These are phyloP conservation scores for Populus tomentosa DNA, from an alignment of 441 rosid species.

Conservation along the genomic window DNA sequence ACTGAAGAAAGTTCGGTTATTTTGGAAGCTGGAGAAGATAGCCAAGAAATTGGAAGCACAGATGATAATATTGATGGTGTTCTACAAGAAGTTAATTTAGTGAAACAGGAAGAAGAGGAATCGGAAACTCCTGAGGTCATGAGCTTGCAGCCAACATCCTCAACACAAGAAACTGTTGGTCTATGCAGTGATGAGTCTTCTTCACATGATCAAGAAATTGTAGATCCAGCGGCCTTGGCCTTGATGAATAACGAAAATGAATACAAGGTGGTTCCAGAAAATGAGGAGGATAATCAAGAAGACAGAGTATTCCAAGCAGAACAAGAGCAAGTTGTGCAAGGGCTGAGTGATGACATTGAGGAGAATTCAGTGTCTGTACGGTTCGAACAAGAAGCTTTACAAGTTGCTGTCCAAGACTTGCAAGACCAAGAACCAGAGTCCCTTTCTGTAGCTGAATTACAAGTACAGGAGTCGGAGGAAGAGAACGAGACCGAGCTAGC, in stretches of 20 bases:
- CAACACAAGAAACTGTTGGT: slow-evolving; percentile 12
- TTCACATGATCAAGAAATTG: slow-evolving; percentile 4
- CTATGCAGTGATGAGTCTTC: background rate
- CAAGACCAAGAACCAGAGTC: slow-evolving; percentile 13
- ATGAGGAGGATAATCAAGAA: slow-evolving; percentile 5
- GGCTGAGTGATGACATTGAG: background rate
- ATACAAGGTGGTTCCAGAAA: slow-evolving; percentile 8
- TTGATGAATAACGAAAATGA: slow-evolving; percentile 13
- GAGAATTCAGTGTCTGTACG: background rate
- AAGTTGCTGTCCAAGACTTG: slow-evolving; percentile 12
- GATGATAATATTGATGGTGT: background rate
- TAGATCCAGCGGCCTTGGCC: slow-evolving; percentile 17
- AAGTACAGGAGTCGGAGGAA: slow-evolving; percentile 13
- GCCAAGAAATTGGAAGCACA: background rate
- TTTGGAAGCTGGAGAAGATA: slow-evolving; percentile 9
- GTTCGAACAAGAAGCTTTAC: slow-evolving; percentile 5
- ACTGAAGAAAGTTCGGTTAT: background rate
- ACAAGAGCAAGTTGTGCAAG: slow-evolving; percentile 3
- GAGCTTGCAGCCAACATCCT: background rate
- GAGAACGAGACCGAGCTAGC: slow-evolving; percentile 6
- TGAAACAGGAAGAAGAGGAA: slow-evolving; percentile 8
- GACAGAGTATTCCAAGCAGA: background rate
- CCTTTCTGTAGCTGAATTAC: background rate
- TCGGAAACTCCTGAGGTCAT: background rate
- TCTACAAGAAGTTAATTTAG: slow-evolving; percentile 4